Evolutionary conservation across 345 rosid species (phyloP), one percentile per base, ranked within the genome.

Genomic region (Ricinus communis): DNA sequence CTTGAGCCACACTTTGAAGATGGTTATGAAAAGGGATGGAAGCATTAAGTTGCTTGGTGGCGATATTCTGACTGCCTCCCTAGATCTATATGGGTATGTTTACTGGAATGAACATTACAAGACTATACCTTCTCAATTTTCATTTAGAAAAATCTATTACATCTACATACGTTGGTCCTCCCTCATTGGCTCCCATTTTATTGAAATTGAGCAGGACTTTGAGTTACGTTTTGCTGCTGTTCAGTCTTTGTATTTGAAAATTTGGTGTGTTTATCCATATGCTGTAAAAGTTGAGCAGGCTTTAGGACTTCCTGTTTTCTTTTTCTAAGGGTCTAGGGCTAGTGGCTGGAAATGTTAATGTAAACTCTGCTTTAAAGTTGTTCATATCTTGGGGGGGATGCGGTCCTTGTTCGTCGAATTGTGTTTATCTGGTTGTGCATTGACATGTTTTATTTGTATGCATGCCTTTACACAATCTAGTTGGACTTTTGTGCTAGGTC

Each of bases 1-100:
- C 89, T 93, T 65, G 93, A 93, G 82, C 96, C 95, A 57, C 89
- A 89, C 75, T 80, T 41, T 81, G 83, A 80, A 57, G 93, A 87
- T 81, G 95, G 95, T 71, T 89, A 82, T 82, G 56, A 84, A 46
- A 84, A 80, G 80, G 84, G 90, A 61, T 93, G 90, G 91, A 90
- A 77, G 78, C 95, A 87, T 79, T 84, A 55, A 62, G 36, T 47
- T 36, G 59, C 33, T 18, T 22, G n/a, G 46, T 5, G 22, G 51
- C 19, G 63, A 12, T 61, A 71, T 62, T 28, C 41, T 3, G 47
- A 13, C 9, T 64, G 16, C 38, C 69, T 62, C 43, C 52, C 49
- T 52, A 38, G 62, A 5, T 41, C 72, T 28, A 5, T 38, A 16
- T 4, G 21, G 45, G 73, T 70, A 14, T 33, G 31, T 49, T 53